Conservation (phyloP, 2,329 filamentous ascomycete species). For the Hirsutella rhossiliensis region DNA sequence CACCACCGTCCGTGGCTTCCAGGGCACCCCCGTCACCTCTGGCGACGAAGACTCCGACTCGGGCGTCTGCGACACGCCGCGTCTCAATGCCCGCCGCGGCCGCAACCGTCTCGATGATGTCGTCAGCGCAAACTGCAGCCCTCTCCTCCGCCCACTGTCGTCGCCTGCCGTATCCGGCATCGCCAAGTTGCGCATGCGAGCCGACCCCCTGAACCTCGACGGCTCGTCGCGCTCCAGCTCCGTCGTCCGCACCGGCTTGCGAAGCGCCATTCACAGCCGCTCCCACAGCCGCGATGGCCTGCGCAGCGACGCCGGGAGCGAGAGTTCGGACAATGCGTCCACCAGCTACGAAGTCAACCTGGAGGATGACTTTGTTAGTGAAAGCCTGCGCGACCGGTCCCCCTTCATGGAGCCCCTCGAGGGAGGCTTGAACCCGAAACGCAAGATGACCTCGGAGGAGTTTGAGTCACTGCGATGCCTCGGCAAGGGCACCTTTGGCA, state of each 20-base stretch:
- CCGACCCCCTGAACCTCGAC: conserved; percentile 65
- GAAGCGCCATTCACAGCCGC: conserved; percentile 43
- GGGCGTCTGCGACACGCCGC: conserved; percentile 25
- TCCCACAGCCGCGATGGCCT: conserved; percentile 44
- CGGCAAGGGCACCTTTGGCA: conserved; percentile 93
- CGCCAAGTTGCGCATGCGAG: conserved; percentile 67
- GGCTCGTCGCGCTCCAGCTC: conserved; percentile 41
- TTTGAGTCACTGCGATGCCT: conserved; percentile 87
- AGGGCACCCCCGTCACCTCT: conserved; percentile 38
- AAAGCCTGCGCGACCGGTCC: conserved; percentile 36
- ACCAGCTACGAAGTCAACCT: conserved; percentile 79
- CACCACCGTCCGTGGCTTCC: conserved; percentile 45
- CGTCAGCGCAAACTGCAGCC: conserved; percentile 52
- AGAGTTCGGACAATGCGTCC: conserved; percentile 52
- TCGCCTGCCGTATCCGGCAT: conserved; percentile 59
- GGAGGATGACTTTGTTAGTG: conserved; percentile 74
- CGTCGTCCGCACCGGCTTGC: conserved; percentile 39
- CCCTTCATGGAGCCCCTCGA: conserved; percentile 35
- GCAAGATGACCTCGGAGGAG: conserved; percentile 86
- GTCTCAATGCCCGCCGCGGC: conserved; percentile 24
- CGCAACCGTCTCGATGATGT: conserved; percentile 39
- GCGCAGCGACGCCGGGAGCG: conserved; percentile 39
- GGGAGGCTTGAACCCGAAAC: conserved; percentile 40
- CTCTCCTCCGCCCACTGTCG: conserved; percentile 36
- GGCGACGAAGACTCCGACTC: conserved; percentile 47